These are phyloP conservation scores for Xylariaceae sp. DNA, from an alignment of 2,329 filamentous ascomycete genomes.

Conservation along the genomic window DNA sequence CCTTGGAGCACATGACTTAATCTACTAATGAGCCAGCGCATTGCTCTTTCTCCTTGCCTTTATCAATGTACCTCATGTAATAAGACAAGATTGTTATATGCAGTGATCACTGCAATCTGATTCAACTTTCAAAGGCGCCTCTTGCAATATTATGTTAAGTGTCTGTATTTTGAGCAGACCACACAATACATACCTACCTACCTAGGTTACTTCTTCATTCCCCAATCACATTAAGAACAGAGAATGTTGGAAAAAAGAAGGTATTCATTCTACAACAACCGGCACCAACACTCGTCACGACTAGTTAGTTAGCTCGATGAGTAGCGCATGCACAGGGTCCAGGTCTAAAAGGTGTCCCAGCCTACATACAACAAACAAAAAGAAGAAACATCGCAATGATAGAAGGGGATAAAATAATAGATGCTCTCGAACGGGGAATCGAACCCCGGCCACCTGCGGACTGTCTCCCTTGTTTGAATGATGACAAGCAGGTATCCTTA, in stretches of 20 bases:
- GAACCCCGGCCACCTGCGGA: constrained; percentile 31
- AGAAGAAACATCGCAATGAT: no score
- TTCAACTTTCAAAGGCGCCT: neutral
- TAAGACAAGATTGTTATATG: constrained; percentile 8
- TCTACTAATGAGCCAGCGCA: neutral
- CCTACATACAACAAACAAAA: no score
- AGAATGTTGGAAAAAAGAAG: neutral
- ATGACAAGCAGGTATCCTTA: neutral
- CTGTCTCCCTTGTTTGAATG: no score
- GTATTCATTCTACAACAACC: neutral
- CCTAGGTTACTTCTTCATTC: no score
- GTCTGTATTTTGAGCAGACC: neutral
- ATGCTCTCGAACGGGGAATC: constrained; percentile 31
- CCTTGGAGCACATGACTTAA: neutral
- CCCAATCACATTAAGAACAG: no score
- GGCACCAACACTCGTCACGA: no score
- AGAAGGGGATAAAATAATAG: no score
- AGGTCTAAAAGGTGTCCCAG: no score
- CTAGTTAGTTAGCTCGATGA: no score
- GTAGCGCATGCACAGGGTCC: no score
- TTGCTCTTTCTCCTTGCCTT: constrained; percentile 1
- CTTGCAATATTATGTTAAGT: neutral
- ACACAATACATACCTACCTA: neutral
- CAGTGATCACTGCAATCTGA: no score
- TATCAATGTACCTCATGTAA: neutral